Evolutionary conservation across 2,329 filamentous ascomycete species (phyloP).

Genomic region (Alternaria alternata): DNA sequence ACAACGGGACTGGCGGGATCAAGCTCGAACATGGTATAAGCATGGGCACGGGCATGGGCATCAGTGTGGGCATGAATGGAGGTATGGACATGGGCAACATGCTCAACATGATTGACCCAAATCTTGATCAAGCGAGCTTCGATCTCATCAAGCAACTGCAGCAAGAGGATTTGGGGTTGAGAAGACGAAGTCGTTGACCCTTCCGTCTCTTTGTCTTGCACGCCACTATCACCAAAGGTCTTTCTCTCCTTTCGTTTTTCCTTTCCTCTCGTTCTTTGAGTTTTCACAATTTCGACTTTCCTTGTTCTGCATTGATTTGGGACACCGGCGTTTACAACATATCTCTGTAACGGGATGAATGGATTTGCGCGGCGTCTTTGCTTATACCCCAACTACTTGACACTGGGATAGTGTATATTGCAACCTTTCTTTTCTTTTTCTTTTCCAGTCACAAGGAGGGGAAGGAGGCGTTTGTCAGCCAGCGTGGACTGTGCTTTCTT

Average conservation of each 20-base stretch:
- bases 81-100: conserved; percentile 5
- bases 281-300: background rate
- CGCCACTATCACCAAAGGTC: background rate
- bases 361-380: conserved; percentile 15
- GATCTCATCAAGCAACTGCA: conserved; percentile 43
- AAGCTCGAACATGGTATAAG: conserved; percentile 34
- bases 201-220: background rate
- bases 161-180: conserved; percentile 41
- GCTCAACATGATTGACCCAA: conserved; percentile 33
- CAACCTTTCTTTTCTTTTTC: conserved; percentile 10
- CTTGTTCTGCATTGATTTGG: conserved; percentile 1
- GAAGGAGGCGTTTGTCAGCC: conserved; percentile 11
- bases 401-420: conserved; percentile 37
- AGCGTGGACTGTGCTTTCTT: conserved; percentile 5
- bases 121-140: conserved; percentile 36
- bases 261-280: background rate
- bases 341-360: background rate
- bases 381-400: conserved; percentile 31
- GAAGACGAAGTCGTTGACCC: conserved; percentile 36
- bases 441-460: background rate
- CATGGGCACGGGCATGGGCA: conserved; percentile 24
- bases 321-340: background rate
- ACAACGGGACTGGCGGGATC: conserved; percentile 33
- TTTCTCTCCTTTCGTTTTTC: background rate
- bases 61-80: conserved; percentile 15